phyloP scores from a whole-genome alignment of 176 grass and related monocot genomes.

The Hordeum marinum region DNA sequence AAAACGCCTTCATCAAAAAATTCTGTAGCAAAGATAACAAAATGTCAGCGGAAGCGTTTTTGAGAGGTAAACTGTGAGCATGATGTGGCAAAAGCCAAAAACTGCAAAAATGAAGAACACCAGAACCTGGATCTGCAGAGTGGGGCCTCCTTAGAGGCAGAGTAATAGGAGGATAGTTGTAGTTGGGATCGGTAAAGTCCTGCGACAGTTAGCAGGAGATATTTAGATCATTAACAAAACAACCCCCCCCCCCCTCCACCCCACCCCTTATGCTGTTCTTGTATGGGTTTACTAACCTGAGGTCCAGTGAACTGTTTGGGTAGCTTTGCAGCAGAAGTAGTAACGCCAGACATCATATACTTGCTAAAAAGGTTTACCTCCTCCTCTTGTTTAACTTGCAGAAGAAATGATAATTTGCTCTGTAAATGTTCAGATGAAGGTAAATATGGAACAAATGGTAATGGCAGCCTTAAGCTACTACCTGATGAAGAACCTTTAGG shows the following conservation, averaged over 20 bases:
- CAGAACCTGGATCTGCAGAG: conserved; percentile 48
- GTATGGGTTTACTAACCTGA: conserved; percentile 29
- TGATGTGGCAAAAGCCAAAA: not conserved
- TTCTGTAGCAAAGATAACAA: conserved; percentile 16
- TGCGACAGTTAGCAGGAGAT: conserved; percentile 5
- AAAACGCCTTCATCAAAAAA: conserved; percentile 43
- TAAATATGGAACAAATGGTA: conserved; percentile 12
- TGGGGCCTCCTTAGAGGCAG: conserved; percentile 40
- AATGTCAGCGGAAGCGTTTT: not conserved
- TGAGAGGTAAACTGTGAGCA: not conserved
- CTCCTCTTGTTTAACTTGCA: conserved; percentile 5
- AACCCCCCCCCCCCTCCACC: not conserved
- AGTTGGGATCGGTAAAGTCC: conserved; percentile 37
- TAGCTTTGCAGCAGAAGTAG: conserved; percentile 13
- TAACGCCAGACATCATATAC: not conserved
- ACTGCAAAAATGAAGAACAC: not conserved
- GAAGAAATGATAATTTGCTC: not conserved
- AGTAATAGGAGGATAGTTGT: conserved; percentile 32
- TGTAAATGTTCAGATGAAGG: not conserved
- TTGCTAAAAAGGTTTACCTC: not conserved
- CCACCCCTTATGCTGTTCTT: not conserved
- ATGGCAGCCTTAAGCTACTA: conserved; percentile 3
- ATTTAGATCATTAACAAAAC: not conserved
- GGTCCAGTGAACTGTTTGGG: conserved; percentile 25
- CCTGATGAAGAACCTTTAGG: conserved; percentile 8